phyloP scores from a whole-genome alignment of 352 stramenopile species.

The Aphanomyces astaci region DNA sequence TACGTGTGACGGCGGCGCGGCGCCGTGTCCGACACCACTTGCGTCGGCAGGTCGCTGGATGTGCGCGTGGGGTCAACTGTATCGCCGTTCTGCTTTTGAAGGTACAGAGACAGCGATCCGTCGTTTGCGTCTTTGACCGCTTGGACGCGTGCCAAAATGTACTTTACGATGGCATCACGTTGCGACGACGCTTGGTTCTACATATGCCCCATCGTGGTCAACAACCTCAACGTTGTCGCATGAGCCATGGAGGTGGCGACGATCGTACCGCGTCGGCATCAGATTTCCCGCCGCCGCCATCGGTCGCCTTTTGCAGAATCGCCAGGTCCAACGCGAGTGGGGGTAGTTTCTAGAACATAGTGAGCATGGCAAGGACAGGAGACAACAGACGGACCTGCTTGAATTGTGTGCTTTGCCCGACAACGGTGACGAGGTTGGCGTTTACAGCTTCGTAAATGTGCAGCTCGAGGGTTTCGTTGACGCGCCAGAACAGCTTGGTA shows the following conservation, averaged over 20 bases:
- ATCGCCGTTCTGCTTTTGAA: slow-evolving; percentile 65
- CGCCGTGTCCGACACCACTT: slow-evolving; percentile 40
- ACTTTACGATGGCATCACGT: slow-evolving; percentile 50
- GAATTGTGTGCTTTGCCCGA: slow-evolving; percentile 38
- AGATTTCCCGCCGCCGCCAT: slow-evolving; percentile 15
- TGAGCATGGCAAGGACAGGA: slow-evolving; percentile 48
- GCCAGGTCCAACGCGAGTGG: slow-evolving; percentile 51
- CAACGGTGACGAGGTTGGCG: slow-evolving; percentile 59
- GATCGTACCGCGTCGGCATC: slow-evolving; percentile 21
- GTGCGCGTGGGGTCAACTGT: slow-evolving; percentile 39
- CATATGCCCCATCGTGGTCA: neutral
- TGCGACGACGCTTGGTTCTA: neutral
- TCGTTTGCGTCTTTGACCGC: slow-evolving; percentile 38
- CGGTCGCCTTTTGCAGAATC: slow-evolving; percentile 37
- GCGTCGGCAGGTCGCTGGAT: neutral
- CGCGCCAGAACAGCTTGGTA: slow-evolving; percentile 81
- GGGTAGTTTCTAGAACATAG: slow-evolving; percentile 34
- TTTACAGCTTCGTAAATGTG: slow-evolving; percentile 73
- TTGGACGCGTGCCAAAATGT: slow-evolving; percentile 62
- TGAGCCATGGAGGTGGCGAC: neutral
- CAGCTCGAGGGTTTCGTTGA: slow-evolving; percentile 80
- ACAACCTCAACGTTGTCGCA: neutral
- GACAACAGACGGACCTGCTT: slow-evolving; percentile 40
- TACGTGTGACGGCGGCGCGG: slow-evolving; percentile 69
- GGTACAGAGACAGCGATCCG: slow-evolving; percentile 38